phyloP scores from a whole-genome alignment of 805 yeast genomes.

The Millerozyma acaciae region DNA sequence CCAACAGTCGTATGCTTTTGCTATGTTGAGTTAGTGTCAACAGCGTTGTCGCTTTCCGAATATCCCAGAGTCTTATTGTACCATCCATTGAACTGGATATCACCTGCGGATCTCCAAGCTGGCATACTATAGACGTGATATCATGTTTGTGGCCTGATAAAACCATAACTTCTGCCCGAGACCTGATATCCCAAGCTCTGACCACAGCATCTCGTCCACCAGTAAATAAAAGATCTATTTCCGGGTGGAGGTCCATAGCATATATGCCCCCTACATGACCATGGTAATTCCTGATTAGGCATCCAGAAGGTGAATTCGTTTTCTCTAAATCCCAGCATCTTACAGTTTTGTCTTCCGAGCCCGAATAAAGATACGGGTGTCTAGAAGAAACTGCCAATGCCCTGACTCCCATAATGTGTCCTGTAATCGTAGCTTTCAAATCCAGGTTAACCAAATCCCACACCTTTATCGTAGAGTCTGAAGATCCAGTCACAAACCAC shows the following conservation, averaged over 20 bases:
- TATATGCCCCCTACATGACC: slow-evolving; percentile 93
- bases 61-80: slow-evolving; percentile 87
- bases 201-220: slow-evolving; percentile 88
- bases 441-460: slow-evolving; percentile 82
- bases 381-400: slow-evolving; percentile 67
- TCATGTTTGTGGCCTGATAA: slow-evolving; percentile 79
- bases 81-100: slow-evolving; percentile 80
- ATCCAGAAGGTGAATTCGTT: slow-evolving; percentile 53
- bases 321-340: slow-evolving; percentile 95
- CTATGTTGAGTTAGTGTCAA: slow-evolving; percentile 80
- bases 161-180: slow-evolving; percentile 69
- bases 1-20: slow-evolving; percentile 72
- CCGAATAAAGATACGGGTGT: slow-evolving; percentile 86
- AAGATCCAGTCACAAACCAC: slow-evolving; percentile 91
- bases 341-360: slow-evolving; percentile 89
- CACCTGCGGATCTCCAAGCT: slow-evolving; percentile 79
- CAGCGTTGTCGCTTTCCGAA: slow-evolving; percentile 69
- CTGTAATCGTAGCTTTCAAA: slow-evolving; percentile 73
- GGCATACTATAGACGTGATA: slow-evolving; percentile 63
- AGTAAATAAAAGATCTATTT: slow-evolving; percentile 73
- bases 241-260: slow-evolving; percentile 81
- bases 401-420: slow-evolving; percentile 87
- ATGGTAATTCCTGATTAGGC: slow-evolving; percentile 75
- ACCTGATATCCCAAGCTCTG: slow-evolving; percentile 90
- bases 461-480: slow-evolving; percentile 81